Base-by-base conservation (phyloP, 1,139 yeast genomes). In the Torulaspora pretoriensis region DNA sequence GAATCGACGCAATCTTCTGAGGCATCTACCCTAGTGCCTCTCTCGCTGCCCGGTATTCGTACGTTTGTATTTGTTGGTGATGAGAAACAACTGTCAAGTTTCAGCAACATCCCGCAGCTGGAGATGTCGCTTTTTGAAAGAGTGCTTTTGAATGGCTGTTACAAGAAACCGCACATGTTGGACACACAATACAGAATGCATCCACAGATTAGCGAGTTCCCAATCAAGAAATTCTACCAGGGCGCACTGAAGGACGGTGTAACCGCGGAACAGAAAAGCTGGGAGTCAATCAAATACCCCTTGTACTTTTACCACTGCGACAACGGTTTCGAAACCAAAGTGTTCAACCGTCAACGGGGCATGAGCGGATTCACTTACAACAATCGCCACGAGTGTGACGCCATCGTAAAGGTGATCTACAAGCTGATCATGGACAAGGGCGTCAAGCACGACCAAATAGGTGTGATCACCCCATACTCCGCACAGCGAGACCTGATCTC, bases 111-210 rank as follows among this genome's bases (percentile, higher is more conserved):
- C 25, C 83, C 80, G 45, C 78, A 73, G 52, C 67, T 79, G 51
- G 78, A 81, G 25, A 65, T 77, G 54, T 78, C 83, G 1, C 61
- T 80, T 45, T 80, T 80, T 57, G 85, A 80, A 64, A 70, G 84
- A 56, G 75, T 79, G 0, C 59, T 79, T 36, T 61, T 70, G 31
- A 79, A 79, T 60, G 81, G 79, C 1, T 70, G 83, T 1, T 80
- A 79, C 55, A 67, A 69, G 35, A 70, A 72, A 10, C 83, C 84
- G 3, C 80, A 77, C 52, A 80, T 82, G 87, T 72, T 82, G 61
- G 80, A 82, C 55, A 78, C 81, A 1, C 89, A 82, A 59, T 82
- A 82, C 59, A 75, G 89, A 67, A 81, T 81, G 87, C 86, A 81
- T 58, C 88, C 87, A 8, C 65, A 60, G 40, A 78, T 79, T 35